phyloP scores from a whole-genome alignment of 257 asterid species.

The Lavandula angustifolia region DNA sequence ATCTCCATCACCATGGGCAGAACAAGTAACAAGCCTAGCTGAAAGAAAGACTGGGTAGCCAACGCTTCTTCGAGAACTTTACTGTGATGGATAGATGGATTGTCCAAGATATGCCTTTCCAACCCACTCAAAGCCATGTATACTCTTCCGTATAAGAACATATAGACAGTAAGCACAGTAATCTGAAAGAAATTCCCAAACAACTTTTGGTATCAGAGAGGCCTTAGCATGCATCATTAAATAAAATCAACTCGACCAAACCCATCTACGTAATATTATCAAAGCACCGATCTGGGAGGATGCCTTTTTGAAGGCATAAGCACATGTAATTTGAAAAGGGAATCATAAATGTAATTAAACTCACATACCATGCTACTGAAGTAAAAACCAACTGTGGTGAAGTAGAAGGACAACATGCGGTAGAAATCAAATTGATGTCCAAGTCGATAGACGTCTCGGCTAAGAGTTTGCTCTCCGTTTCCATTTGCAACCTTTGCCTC shows the following conservation, averaged over 20 bases:
- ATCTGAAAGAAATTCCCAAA: constrained; percentile 54
- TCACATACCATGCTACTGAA: constrained; percentile 90
- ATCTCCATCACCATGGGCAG: constrained; percentile 99
- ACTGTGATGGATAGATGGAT: constrained; percentile 62
- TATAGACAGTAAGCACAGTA: constrained; percentile 79
- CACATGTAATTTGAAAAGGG: constrained; percentile 10
- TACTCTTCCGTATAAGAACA: constrained; percentile 81
- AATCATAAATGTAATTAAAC: constrained; percentile 21
- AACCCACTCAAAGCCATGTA: constrained; percentile 95
- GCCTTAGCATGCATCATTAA: constrained; percentile 9
- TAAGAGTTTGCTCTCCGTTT: constrained; percentile 95
- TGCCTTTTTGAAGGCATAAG: background rate
- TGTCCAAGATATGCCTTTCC: constrained; percentile 76
- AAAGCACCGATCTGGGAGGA: background rate
- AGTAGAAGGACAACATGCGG: constrained; percentile 95
- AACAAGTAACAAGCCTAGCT: constrained; percentile 81
- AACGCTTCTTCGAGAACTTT: constrained; percentile 85
- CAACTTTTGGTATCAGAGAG: constrained; percentile 22
- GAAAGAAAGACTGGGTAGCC: constrained; percentile 86
- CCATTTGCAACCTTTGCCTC: constrained; percentile 99
- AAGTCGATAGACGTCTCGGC: constrained; percentile 94
- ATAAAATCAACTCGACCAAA: background rate
- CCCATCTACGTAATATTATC: background rate
- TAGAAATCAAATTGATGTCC: constrained; percentile 96
- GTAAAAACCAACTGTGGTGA: constrained; percentile 97